Percentiles rank a stretch among this genome's conserved stretches.
Conservation (phyloP, 768 basidiomycete species). For the Suillus fuscotomentosus region DNA sequence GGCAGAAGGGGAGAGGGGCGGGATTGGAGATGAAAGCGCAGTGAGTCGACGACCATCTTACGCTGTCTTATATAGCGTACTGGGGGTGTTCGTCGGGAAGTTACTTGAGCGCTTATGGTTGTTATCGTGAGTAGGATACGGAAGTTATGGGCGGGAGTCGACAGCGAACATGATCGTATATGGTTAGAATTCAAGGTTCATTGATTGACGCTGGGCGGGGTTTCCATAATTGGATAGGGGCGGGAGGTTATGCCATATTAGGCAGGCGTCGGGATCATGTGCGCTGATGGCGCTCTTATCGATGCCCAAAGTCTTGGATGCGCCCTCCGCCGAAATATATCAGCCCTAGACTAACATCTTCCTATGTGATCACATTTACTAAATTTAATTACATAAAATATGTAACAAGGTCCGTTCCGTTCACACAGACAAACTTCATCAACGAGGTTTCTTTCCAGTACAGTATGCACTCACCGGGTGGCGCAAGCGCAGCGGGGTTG, state of each 20-base stretch:
- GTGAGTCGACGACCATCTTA: slow-evolving; percentile 17
- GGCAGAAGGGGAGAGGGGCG: slow-evolving; percentile 1
- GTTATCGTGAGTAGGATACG: slow-evolving; percentile 7
- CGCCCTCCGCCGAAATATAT: not conserved
- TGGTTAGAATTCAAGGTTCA: slow-evolving; percentile 13
- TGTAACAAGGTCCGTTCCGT: too few relatives aligned
- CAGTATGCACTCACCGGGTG: too few relatives aligned
- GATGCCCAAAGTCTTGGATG: not conserved
- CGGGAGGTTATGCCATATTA: slow-evolving; percentile 8
- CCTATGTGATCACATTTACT: too few relatives aligned
- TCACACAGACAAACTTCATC: too few relatives aligned
- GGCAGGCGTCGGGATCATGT: slow-evolving; percentile 19
- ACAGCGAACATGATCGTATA: slow-evolving; percentile 22
- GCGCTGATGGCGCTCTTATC: slow-evolving; percentile 19
- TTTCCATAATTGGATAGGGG: slow-evolving; percentile 18
- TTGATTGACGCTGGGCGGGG: slow-evolving; percentile 15
- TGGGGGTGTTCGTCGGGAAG: slow-evolving; percentile 19
- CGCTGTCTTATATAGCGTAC: slow-evolving; percentile 27
- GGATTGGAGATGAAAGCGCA: not conserved
- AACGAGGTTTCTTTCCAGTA: too few relatives aligned
- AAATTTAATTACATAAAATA: too few relatives aligned
- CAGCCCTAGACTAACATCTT: not conserved
- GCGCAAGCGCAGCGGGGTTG: not conserved
- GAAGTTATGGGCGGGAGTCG: slow-evolving; percentile 21
- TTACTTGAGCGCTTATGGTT: slow-evolving; percentile 9